Conservation (phyloP, 306 rosid genomes). For the Dryas drummondii region DNA sequence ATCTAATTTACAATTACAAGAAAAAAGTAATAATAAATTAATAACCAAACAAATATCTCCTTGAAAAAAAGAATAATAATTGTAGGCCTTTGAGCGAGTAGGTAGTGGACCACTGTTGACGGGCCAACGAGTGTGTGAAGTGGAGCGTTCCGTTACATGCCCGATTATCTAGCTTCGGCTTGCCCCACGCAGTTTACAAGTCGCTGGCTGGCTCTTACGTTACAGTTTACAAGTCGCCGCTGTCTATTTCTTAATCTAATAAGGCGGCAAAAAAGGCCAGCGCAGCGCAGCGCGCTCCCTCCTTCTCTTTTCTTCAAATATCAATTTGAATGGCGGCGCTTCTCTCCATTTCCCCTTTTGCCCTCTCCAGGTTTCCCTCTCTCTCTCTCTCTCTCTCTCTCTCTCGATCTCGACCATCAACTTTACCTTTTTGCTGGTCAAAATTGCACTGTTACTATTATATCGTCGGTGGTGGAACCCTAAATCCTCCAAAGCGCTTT, state of each 20-base stretch:
- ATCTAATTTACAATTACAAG: no score
- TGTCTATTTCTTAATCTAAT: neutral
- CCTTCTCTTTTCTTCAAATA: no score
- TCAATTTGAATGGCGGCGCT: neutral
- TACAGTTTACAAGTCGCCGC: neutral
- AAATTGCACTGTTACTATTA: neutral
- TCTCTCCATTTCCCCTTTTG: neutral
- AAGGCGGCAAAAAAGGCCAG: conserved; percentile 14
- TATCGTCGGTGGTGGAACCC: neutral
- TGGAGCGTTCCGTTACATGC: neutral
- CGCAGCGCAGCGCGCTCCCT: no score
- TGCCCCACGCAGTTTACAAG: neutral
- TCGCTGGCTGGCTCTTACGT: no score
- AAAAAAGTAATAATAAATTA: no score
- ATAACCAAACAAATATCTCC: no score
- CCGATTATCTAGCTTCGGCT: neutral
- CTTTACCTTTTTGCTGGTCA: neutral
- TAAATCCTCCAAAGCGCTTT: neutral
- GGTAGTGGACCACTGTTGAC: no score
- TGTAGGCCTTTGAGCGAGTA: no score
- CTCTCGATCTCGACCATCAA: neutral
- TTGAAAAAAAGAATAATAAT: no score
- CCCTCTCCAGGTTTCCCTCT: neutral
- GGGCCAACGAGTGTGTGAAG: no score
- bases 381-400: neutral